Evolutionary conservation across 129 eudicot genomes (phyloP), one percentile per base, ranked within the genome.

Genomic region (Helianthus tuberosus): DNA sequence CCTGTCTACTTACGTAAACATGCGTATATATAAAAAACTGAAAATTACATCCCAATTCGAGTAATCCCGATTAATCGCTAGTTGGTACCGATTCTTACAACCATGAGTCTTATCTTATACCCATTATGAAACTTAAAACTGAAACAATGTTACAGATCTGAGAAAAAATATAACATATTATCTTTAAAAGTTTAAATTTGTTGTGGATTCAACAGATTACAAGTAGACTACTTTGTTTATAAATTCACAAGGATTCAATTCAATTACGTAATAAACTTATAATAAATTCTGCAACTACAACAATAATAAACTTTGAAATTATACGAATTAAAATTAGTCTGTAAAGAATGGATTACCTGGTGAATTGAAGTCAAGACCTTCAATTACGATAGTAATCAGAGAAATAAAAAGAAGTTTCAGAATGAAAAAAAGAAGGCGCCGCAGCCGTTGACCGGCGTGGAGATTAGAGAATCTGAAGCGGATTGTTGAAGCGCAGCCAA

Each of bases 401-500:
- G 23, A 20, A 20, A 20, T 20, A 20, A 20, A 20, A 20, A 20
- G 23, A 20, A 20, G 23, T 20, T 20, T 20, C 0, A 20, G 23
- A 20, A 20, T 20, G 23, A 20, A 20, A 20, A 20, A 20, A 20
- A 20, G 23, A 20, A 20, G 23, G 0, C 23, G 52, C 75, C 64
- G 75, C 39, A 69, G 49, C 61, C 69, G 60, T 72, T 72, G 77
- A 72, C 77, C 77, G 6, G 63, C 63, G 71, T 64, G 52, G 71
- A 48, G 78, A 47, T 74, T 49, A 61, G 15, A 61, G 60, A 46
- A 32, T 14, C 46, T 25, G 8, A 25, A 27, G 38, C 23, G 38
- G 43, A 39, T 38, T 20, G 32, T 44, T 27, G 68, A n/a, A 73
- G 59, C 77, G 77, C 25, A 32, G 75, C 66, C 66, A 8, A 72